A percentile compares a stretch with the other conserved stretches of the same genome.
Evolutionary conservation across 768 basidiomycete genomes (phyloP).

Genomic region (Coprinopsis sp.): DNA sequence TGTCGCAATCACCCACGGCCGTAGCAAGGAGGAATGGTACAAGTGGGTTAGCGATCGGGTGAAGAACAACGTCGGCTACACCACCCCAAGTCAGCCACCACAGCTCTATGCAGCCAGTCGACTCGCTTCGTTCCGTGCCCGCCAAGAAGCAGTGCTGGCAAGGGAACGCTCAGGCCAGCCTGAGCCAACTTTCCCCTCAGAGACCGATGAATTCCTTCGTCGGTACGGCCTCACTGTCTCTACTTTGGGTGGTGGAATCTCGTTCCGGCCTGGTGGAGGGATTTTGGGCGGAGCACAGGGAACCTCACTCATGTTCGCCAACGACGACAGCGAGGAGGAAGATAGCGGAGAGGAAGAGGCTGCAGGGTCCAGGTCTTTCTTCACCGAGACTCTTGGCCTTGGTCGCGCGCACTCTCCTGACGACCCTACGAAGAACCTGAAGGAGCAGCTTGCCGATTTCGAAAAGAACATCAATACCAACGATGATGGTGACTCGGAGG

Average conservation of each 20-base stretch:
- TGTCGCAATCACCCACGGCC: slow-evolving; percentile 81
- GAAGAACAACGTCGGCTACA: slow-evolving; percentile 66
- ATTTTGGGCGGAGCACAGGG: slow-evolving; percentile 47
- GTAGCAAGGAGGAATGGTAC: slow-evolving; percentile 91
- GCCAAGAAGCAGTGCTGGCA: slow-evolving; percentile 53
- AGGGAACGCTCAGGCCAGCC: slow-evolving; percentile 34
- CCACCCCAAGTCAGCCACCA: slow-evolving; percentile 71
- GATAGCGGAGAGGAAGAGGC: slow-evolving; percentile 48
- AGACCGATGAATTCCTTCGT: slow-evolving; percentile 24
- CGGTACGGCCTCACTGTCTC: slow-evolving; percentile 23
- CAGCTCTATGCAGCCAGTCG: slow-evolving; percentile 70
- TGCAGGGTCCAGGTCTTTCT: slow-evolving; percentile 38
- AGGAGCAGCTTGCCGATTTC: slow-evolving; percentile 59
- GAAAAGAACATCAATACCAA: slow-evolving; percentile 43
- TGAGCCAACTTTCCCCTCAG: slow-evolving; percentile 15
- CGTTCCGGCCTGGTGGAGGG: slow-evolving; percentile 52
- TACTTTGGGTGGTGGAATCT: slow-evolving; percentile 51
- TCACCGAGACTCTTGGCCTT: slow-evolving; percentile 43
- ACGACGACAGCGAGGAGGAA: slow-evolving; percentile 61
- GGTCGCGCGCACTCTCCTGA: slow-evolving; percentile 43
- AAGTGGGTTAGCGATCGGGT: slow-evolving; percentile 84
- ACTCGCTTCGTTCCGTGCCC: slow-evolving; percentile 56
- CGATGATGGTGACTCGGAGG: slow-evolving; percentile 31
- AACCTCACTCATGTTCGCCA: slow-evolving; percentile 58
- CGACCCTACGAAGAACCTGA: slow-evolving; percentile 52